Percentiles rank a stretch among this genome's conserved stretches.
Conservation (phyloP, 805 yeast species). For the Clavispora santaluciae region DNA sequence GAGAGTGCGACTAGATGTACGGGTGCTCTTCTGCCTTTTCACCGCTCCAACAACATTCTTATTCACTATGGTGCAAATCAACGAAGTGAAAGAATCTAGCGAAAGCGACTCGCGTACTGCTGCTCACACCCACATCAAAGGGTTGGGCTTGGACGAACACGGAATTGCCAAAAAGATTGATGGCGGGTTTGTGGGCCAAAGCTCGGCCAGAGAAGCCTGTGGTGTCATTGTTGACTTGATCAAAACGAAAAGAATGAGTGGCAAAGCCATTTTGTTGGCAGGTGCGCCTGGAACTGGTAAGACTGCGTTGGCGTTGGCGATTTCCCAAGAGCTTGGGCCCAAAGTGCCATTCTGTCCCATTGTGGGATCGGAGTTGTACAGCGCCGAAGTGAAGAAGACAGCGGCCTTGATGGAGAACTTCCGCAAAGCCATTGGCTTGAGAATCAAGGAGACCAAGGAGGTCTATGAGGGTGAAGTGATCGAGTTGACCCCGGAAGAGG, state of each 20-base stretch:
- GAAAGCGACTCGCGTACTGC: constrained; percentile 71
- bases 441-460: constrained; percentile 95
- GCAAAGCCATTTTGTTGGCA: constrained; percentile 91
- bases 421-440: constrained; percentile 91
- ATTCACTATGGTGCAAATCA: constrained; percentile 63
- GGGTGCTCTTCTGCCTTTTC: constrained; percentile 1
- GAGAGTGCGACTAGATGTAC: no score
- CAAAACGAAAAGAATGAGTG: constrained; percentile 88
- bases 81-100: constrained; percentile 61
- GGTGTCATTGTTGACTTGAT: constrained; percentile 93
- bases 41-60: background rate
- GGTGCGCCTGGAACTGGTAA: constrained; percentile 99
- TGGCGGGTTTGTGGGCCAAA: constrained; percentile 84
- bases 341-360: constrained; percentile 97
- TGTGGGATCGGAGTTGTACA: constrained; percentile 89
- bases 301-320: constrained; percentile 93
- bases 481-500: constrained; percentile 91
- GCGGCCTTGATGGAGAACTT: constrained; percentile 95
- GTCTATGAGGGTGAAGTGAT: constrained; percentile 98
- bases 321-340: constrained; percentile 93
- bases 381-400: constrained; percentile 96
- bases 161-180: constrained; percentile 80
- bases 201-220: constrained; percentile 80
- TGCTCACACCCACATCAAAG: constrained; percentile 95
- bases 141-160: constrained; percentile 87